phyloP scores from a whole-genome alignment of 176 grass and related monocot genomes.

The Avena sativa region DNA sequence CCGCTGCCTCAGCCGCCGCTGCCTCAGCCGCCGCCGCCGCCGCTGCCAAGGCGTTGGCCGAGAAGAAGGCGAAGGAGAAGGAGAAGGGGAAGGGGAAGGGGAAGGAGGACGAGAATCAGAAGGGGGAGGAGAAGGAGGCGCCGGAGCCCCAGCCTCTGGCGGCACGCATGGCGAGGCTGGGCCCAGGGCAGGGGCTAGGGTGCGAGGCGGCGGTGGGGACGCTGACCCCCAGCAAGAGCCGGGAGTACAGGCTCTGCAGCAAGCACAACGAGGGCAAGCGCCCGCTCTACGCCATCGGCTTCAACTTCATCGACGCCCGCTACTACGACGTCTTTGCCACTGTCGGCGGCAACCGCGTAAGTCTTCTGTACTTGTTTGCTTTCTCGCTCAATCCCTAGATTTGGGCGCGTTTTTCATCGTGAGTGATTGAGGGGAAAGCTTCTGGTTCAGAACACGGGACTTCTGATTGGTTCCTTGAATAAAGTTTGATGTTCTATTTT shows the following conservation, averaged over 20 bases:
- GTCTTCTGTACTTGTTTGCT: neutral
- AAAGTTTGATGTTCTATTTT: neutral
- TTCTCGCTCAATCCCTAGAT: neutral
- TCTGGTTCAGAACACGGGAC: no score
- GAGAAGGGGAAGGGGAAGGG: neutral
- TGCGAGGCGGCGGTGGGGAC: slow-evolving; percentile 72
- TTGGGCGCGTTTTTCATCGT: neutral
- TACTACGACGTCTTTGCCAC: slow-evolving; percentile 93
- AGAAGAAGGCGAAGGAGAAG: neutral
- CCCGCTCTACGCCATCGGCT: slow-evolving; percentile 87
- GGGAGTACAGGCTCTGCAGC: slow-evolving; percentile 77
- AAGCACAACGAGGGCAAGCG: slow-evolving; percentile 77
- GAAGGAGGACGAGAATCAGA: neutral
- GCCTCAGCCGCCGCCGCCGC: neutral
- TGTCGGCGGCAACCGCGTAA: slow-evolving; percentile 72
- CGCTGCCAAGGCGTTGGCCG: neutral
- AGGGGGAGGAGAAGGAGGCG: neutral
- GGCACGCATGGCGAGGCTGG: slow-evolving; percentile 53
- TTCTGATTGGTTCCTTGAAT: neutral
- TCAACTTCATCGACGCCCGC: slow-evolving; percentile 87
- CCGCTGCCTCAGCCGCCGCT: neutral
- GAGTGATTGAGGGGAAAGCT: neutral
- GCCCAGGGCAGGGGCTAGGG: slow-evolving; percentile 54
- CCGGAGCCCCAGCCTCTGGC: neutral
- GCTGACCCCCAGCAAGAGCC: slow-evolving; percentile 57